Evolutionary conservation across 164 flowering plant genomes (phyloP).

Genomic region (Vitis rotundifolia): DNA sequence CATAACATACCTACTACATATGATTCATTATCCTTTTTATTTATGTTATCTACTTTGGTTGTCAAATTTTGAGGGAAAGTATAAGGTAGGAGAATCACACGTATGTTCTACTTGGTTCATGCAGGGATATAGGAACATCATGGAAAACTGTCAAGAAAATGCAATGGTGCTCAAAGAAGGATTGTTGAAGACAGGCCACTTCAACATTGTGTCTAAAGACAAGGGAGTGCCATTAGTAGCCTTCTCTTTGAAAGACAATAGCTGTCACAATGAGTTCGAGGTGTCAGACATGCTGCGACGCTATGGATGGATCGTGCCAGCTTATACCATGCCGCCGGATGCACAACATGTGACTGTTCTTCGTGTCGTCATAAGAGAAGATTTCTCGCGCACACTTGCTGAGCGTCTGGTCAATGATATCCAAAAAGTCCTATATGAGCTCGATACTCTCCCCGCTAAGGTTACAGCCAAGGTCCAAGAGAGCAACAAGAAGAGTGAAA

Average conservation of each 20-base stretch:
- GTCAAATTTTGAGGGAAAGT: no score
- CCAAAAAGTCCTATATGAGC: constrained; percentile 32
- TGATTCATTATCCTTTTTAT: no score
- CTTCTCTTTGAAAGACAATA: constrained; percentile 39
- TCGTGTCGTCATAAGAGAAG: constrained; percentile 42
- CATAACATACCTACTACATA: no score
- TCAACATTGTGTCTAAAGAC: constrained; percentile 43
- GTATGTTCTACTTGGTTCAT: neutral
- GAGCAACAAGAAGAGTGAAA: constrained; percentile 21
- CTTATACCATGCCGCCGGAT: constrained; percentile 48
- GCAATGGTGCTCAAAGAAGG: constrained; percentile 38
- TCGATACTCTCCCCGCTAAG: constrained; percentile 31
- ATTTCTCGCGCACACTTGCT: constrained; percentile 42
- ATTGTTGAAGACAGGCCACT: constrained; percentile 32
- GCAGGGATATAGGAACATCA: constrained; percentile 39
- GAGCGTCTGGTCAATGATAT: constrained; percentile 42
- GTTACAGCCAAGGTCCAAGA: neutral
- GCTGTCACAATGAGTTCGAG: constrained; percentile 35
- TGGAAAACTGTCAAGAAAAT: constrained; percentile 46
- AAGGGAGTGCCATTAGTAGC: constrained; percentile 43
- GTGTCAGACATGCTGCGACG: constrained; percentile 34
- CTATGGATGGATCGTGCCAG: constrained; percentile 48
- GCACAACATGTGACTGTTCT: constrained; percentile 45
- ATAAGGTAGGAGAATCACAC: no score
- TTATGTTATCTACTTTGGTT: no score